Base-by-base conservation (phyloP, 192 early-diverging fungal genomes). In the Coemansia sp. region DNA sequence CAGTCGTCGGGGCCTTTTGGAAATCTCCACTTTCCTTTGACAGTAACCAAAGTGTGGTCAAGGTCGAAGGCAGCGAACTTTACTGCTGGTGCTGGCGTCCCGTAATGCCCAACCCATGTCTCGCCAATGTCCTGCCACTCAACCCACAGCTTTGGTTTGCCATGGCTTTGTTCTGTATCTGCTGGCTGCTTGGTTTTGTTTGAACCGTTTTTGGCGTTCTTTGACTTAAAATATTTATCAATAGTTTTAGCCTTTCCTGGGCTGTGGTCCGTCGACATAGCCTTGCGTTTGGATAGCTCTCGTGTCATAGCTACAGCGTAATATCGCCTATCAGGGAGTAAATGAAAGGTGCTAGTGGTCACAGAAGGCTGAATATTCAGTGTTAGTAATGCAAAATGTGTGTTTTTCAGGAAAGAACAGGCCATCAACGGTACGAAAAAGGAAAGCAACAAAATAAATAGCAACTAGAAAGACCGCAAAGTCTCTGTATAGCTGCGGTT, bases 1-100 rank as follows among this genome's bases (percentile, higher is more conserved):
- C 94, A 98, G 81, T 96, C 96, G 58, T 89, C 72, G 6, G 82
- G 77, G 53, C 88, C 72, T 65, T 90, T 91, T 13, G 93, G 72
- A 67, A 79, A 85, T 13, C 74, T 76, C 55, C 85, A 76, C 23
- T 69, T 84, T 25, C 92, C 88, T 39, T 88, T 88, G 18, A 87
- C 84, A 7, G 49, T 60, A 26, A 93, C 86, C n/a, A 96, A 69
- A 3, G 94, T 96, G 8, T 67, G 69, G 77, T 98, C 95, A 73
- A 83, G 59, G 66, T 83, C 81, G 51, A 83, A 83, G 2, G 81
- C 70, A 1, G 81, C 81, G 59, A 83, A 66, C 68, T 67, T 79
- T 18, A 57, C 8, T 13, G 81, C 45, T 18, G 81, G 63, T 7
- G 39, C 30, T 4, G 81, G 81, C 21, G 45, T 16, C 21, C 64